Evolutionary conservation across 768 basidiomycete species (phyloP), one percentile per base, ranked within the genome.

Genomic region (Serendipita sp.): DNA sequence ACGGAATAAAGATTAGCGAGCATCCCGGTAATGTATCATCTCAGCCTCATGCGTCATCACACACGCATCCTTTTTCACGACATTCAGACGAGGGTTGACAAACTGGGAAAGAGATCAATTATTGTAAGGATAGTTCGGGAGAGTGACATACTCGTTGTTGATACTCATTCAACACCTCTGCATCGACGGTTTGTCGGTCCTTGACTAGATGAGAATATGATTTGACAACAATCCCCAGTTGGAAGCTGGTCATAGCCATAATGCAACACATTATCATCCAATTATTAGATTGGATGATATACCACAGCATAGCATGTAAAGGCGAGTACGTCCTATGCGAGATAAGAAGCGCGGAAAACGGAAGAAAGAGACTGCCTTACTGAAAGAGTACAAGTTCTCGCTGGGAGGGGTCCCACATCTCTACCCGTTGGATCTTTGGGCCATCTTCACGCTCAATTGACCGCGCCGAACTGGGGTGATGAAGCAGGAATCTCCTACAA

Each of bases 21-120:
- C 18, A 8, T 18, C 18, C 0, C 16, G n/a, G 16, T 48, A 67
- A 34, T 68, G 66, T 3, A 88, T 80, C 67, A 89, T 79, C 77
- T 92, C 90, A 1, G 86, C 81, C 70, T 92, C 79, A 72, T 90
- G 84, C 2, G 90, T 92, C 89, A 89, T 90, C 32, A 89, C 86
- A 2, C 86, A 84, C 1, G 83, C 88, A 68, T 92, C 90, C 66
- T 78, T 82, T 35, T 86, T 82, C 24, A 92, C 77, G 4, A 86
- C 86, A 69, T 88, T 85, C 66, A 89, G 73, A 66, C 85, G 82
- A n/a, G 90, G 91, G 69, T 86, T 82, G 2, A 92, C 90, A 71
- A 89, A 92, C 89, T 92, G 62, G 65, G 35, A 64, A n/a, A 62
- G 63, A 5, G 34, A 68, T 28, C 34, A 24, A 30, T 16, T 34